phyloP scores from a whole-genome alignment of 2,329 filamentous ascomycete genomes.

The Bertia moriformis region DNA sequence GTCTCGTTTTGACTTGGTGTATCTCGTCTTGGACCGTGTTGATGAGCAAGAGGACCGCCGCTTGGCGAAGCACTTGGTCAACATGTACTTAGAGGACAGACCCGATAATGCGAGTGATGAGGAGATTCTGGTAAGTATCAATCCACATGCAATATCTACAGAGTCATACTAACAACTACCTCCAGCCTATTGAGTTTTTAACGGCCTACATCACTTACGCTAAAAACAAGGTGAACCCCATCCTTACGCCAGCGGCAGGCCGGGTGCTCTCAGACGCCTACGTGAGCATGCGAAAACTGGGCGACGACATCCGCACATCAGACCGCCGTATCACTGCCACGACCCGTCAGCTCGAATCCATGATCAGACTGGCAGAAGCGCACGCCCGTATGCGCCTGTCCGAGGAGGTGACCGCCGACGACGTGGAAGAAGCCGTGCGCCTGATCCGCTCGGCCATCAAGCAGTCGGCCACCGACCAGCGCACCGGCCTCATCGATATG shows the following conservation, averaged over 20 bases:
- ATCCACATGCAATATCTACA: neutral
- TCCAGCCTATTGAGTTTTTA: conserved; percentile 78
- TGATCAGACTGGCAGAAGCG: conserved; percentile 92
- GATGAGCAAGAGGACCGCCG: conserved; percentile 82
- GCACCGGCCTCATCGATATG: conserved; percentile 86
- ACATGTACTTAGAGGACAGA: conserved; percentile 91
- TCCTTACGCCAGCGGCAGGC: conserved; percentile 66
- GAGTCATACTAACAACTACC: neutral
- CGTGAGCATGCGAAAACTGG: conserved; percentile 86
- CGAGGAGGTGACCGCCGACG: conserved; percentile 57
- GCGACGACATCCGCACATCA: conserved; percentile 69
- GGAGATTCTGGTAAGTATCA: conserved; percentile 61
- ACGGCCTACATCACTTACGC: conserved; percentile 97
- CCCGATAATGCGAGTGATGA: conserved; percentile 68
- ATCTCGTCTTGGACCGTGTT: conserved; percentile 84
- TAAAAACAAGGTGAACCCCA: conserved; percentile 70
- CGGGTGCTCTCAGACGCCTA: conserved; percentile 75
- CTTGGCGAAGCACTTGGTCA: conserved; percentile 79
- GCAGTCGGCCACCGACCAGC: conserved; percentile 85
- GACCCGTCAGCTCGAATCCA: conserved; percentile 88
- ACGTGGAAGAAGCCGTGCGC: conserved; percentile 81
- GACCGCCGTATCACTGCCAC: conserved; percentile 97
- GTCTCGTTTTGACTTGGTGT: conserved; percentile 92
- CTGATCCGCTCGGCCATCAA: conserved; percentile 90
- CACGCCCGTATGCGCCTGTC: conserved; percentile 95